Percentiles rank a stretch among this genome's conserved stretches.
Evolutionary conservation across 192 early-diverging fungal species (phyloP).

Genomic region (Linnemannia elongata): DNA sequence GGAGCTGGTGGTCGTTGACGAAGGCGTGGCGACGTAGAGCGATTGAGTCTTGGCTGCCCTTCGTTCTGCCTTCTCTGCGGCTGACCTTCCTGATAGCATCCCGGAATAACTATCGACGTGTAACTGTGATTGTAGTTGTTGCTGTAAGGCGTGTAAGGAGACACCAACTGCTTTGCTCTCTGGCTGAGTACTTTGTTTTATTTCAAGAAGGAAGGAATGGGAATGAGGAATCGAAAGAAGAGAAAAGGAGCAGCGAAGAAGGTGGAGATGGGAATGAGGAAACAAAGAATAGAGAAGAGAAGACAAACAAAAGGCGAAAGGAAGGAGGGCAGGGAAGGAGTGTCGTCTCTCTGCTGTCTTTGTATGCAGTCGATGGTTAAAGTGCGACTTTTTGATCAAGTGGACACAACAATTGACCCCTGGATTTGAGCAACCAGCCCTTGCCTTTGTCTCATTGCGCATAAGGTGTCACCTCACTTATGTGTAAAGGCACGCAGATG

Average conservation of each 20-base stretch:
- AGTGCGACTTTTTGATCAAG: neutral
- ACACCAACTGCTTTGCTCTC: neutral
- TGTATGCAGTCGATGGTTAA: neutral
- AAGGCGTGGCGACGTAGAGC: conserved; percentile 50
- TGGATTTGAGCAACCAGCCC: neutral
- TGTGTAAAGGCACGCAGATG: neutral
- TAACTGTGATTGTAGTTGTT: neutral
- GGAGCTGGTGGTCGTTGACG: neutral
- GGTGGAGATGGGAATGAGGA: conserved; percentile 26
- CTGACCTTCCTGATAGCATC: conserved; percentile 48
- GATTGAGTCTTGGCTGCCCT: conserved; percentile 54
- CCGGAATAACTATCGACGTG: neutral
- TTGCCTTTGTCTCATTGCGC: neutral
- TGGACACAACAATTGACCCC: neutral
- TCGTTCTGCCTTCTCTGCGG: conserved; percentile 48
- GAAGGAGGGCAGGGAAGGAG: neutral
- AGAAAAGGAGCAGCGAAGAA: conserved; percentile 15
- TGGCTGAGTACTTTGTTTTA: neutral
- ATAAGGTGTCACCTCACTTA: neutral
- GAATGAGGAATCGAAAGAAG: conserved; percentile 26
- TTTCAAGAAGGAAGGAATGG: conserved; percentile 12
- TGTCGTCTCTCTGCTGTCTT: neutral
- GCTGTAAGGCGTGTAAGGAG: neutral
- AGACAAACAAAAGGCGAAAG: neutral
- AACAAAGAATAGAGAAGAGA: neutral